Evolutionary conservation across 257 asterid genomes (phyloP), one percentile per base, ranked within the genome.

Genomic region (Ilex asprella): DNA sequence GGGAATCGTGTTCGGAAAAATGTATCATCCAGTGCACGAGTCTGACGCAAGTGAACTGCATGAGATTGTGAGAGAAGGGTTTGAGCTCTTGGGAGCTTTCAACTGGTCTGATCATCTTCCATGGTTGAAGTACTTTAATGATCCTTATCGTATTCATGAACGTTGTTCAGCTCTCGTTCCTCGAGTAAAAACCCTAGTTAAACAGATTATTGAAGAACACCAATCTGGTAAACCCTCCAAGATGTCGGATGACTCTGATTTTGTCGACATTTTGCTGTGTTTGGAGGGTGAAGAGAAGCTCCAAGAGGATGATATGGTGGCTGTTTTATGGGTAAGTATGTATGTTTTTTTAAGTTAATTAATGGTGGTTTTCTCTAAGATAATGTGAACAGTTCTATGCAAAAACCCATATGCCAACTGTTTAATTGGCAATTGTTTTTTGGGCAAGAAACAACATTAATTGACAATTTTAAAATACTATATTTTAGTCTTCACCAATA

Each of bases 231-330:
- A 63, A 47, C 31, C 64, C 0, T 12, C 14, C 8, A 67, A 68
- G 14, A 1, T 56, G 10, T 68, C 70, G 2, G 70, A 67, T 39
- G 44, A 59, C 31, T 65, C 49, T 8, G 91, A 84, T 67, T 91
- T 91, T 11, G 90, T 91, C 0, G 89, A 88, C 52, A 84, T 88
- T 53, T 70, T 91, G 71, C 70, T 91, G 7, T 74, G 83, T 5
- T 70, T 91, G 73, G 83, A 76, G 12, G 96, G 90, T 1, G 91
- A 88, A 2, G 94, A 88, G 71, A 86, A 86, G 80, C 86, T 91
- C 9, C 54, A 56, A 4, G 86, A 88, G 29, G 94, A 82, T 31
- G 96, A 91, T 10, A 83, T 86, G 92, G 72, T 88, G 66, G 88
- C 98, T 2, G 86, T 91, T 55, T 67, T 91, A 39, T 88, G 96